Evolutionary conservation across 306 rosid species (phyloP), one percentile per base, ranked within the genome.

Genomic region (Prunus dulcis): DNA sequence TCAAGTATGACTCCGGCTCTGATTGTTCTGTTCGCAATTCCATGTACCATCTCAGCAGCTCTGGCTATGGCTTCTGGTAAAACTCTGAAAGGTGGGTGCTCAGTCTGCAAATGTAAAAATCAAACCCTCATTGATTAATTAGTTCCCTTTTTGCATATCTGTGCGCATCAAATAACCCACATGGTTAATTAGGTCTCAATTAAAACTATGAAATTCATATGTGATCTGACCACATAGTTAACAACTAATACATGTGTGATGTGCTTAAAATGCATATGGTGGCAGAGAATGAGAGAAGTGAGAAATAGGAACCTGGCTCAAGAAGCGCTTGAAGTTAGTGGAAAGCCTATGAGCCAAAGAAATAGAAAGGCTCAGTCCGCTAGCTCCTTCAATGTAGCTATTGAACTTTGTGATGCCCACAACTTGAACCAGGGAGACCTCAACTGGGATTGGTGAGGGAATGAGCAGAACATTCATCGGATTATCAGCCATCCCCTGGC

Each of bases 401-500:
- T 83, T 90, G 68, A 56, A 83, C 62, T 55, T 75, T 1, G 97
- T 91, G 73, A 93, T 84, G 18, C 98, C 97, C 56, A 86, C 97
- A 10, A 83, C 80, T 87, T 89, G 86, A 75, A 87, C 34, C 0
- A 91, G 87, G 52, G 98, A 89, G 38, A 81, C 81, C 71, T 89
- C 98, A 66, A 89, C 95, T 20, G 93, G 97, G 15, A 63, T 3
- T 23, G 97, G 97, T 9, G 98, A 91, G 11, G 95, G 97, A 30
- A 91, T 82, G 17, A 82, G 41, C 17, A 89, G 71, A 30, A 65
- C 11, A 34, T 91, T 93, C 91, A 85, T 80, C 71, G 97, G 96
- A 30, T 87, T 90, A 82, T 92, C 96, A 19, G 96, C 92, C 96
- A 88, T 84, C 30, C 92, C 92, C 65, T 87, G 87, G 4, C 95